These are phyloP conservation scores for Yarrowia bubula DNA, from an alignment of 805 yeast genomes.

Conservation along the genomic window DNA sequence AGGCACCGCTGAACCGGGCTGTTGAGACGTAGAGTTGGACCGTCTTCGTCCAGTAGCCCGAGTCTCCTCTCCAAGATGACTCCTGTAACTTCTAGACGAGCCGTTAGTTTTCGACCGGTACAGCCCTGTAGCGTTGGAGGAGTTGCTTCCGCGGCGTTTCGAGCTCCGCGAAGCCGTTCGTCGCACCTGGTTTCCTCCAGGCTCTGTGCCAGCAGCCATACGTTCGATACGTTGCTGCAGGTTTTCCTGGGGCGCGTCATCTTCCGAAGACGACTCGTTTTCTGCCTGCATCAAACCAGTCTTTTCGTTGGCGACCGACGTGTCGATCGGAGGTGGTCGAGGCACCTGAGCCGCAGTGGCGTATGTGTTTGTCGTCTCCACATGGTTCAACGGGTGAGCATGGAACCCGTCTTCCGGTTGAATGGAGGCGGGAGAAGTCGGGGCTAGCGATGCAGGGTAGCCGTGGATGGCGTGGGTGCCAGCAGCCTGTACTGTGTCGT, in stretches of 20 bases:
- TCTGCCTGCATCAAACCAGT: not conserved
- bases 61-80: not conserved
- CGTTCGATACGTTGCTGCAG: conserved; percentile 25
- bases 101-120: not conserved
- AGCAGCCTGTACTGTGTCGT: not conserved
- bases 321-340: conserved; percentile 1
- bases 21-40: conserved; percentile 10
- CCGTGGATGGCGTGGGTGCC: not conserved
- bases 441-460: not conserved
- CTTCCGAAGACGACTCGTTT: not conserved
- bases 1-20: not conserved
- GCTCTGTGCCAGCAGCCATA: not conserved
- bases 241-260: not conserved
- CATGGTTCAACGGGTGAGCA: not conserved
- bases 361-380: conserved; percentile 8
- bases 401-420: conserved; percentile 16
- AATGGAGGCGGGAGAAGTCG: conserved; percentile 3
- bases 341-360: conserved; percentile 1
- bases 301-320: conserved; percentile 4
- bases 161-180: conserved; percentile 6
- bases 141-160: conserved; percentile 14
- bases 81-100: not conserved
- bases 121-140: conserved; percentile 7
- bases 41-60: conserved; percentile 12
- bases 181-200: not conserved